Conservation (phyloP, 2,329 filamentous ascomycete species). For the Blumeria hordei region DNA sequence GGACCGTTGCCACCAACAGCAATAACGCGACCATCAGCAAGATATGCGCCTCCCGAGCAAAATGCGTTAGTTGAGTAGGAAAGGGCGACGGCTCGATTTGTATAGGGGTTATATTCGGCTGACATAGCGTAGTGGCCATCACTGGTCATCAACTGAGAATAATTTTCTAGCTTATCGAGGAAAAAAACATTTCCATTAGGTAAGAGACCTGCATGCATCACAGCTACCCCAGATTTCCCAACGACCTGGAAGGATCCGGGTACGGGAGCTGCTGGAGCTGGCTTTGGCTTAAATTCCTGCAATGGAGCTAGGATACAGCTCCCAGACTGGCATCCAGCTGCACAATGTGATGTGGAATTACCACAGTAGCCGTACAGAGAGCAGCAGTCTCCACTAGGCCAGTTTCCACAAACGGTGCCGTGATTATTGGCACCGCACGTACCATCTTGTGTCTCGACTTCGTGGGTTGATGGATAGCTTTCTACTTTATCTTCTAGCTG, state of each 20-base stretch:
- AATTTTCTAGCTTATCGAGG: conserved; percentile 38
- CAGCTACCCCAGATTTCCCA: conserved; percentile 33
- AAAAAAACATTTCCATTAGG: conserved; percentile 34
- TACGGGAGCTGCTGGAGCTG: conserved; percentile 21
- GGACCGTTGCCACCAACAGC: conserved; percentile 33
- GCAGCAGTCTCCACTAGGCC: conserved; percentile 27
- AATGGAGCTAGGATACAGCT: conserved; percentile 9
- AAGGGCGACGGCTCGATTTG: conserved; percentile 22
- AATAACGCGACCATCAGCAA: conserved; percentile 29
- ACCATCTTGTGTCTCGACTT: conserved; percentile 23
- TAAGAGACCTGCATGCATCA: conserved; percentile 35
- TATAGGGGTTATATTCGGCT: conserved; percentile 29
- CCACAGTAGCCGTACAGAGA: conserved; percentile 24
- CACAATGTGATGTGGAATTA: conserved; percentile 3
- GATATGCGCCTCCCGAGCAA: conserved; percentile 33
- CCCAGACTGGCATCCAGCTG: conserved; percentile 2
- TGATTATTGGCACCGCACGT: conserved; percentile 26
- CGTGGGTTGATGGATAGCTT: conserved; percentile 11
- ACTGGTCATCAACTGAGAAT: conserved; percentile 27
- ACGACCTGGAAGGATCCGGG: conserved; percentile 24
- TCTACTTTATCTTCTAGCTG: not conserved
- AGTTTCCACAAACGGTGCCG: conserved; percentile 26
- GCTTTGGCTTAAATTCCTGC: conserved; percentile 18
- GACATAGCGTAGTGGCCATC: conserved; percentile 34
- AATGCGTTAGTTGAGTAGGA: conserved; percentile 33